phyloP scores from a whole-genome alignment of 768 basidiomycete genomes.

The Phanerochaete carnosa region DNA sequence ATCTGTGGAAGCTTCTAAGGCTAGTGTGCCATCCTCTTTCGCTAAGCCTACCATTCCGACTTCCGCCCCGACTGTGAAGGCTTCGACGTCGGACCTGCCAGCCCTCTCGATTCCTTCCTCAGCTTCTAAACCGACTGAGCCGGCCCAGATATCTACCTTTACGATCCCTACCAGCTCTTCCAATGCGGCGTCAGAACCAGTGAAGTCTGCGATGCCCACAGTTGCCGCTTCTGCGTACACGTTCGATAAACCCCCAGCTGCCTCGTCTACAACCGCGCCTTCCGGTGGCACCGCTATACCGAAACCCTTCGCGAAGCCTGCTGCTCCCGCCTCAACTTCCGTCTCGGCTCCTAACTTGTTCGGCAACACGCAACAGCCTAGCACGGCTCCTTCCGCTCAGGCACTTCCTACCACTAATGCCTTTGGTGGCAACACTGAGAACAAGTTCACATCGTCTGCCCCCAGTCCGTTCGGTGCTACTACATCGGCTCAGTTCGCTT shows the following conservation, averaged over 20 bases:
- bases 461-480: not conserved
- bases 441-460: not conserved
- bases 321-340: not conserved
- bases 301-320: constrained; percentile 30
- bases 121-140: not conserved
- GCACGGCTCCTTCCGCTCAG: not conserved
- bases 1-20: constrained; percentile 2
- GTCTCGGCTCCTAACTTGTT: not conserved
- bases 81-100: constrained; percentile 7
- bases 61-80: constrained; percentile 8
- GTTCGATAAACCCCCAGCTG: constrained; percentile 6
- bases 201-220: not conserved
- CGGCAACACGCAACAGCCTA: not conserved
- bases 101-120: constrained; percentile 5
- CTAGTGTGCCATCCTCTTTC: constrained; percentile 11
- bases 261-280: constrained; percentile 11
- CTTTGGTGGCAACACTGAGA: constrained; percentile 3
- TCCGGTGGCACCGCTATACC: constrained; percentile 14
- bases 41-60: not conserved
- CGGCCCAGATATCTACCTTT: not conserved
- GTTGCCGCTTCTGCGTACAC: constrained; percentile 2
- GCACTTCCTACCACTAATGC: not conserved
- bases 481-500: not conserved
- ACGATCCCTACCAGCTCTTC: not conserved
- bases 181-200: not conserved